These are phyloP conservation scores for Morella rubra DNA, from an alignment of 306 rosid genomes.

Conservation along the genomic window DNA sequence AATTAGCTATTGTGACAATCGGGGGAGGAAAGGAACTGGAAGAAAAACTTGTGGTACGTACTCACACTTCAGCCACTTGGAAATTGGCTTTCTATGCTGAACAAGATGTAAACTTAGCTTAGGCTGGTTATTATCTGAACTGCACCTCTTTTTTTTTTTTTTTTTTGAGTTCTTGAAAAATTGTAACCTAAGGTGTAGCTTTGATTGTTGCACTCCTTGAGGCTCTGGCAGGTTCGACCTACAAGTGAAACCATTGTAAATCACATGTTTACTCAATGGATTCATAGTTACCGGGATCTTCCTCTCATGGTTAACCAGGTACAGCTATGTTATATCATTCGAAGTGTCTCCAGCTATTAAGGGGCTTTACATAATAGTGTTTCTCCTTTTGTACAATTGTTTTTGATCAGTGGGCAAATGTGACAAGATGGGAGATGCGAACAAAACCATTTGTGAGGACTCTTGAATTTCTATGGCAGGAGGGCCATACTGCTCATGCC, in stretches of 20 bases:
- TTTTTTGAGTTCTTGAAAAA: constrained; percentile 22
- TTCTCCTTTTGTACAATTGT: constrained; percentile 21
- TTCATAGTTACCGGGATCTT: constrained; percentile 94
- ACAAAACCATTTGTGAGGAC: constrained; percentile 95
- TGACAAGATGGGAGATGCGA: constrained; percentile 99
- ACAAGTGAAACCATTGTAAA: constrained; percentile 95
- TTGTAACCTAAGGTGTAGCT: constrained; percentile 67
- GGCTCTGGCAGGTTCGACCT: constrained; percentile 95
- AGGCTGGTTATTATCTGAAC: too few species aligned
- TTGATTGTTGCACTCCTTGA: constrained; percentile 83
- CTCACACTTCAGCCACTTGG: constrained; percentile 10
- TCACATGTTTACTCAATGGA: constrained; percentile 99
- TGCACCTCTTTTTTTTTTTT: constrained; percentile 2
- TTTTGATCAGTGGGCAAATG: constrained; percentile 84
- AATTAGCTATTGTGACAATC: constrained; percentile 81
- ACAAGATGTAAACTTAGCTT: background rate
- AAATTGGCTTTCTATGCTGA: background rate
- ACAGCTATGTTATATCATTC: constrained; percentile 16
- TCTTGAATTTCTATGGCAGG: constrained; percentile 98
- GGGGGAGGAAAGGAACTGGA: constrained; percentile 99
- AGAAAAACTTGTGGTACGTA: constrained; percentile 90
- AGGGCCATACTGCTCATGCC: constrained; percentile 97
- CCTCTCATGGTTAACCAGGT: constrained; percentile 94
- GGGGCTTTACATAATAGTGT: constrained; percentile 4
- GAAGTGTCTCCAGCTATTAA: constrained; percentile 2